phyloP scores from a whole-genome alignment of 805 yeast genomes.

The Yarrowia divulgata region DNA sequence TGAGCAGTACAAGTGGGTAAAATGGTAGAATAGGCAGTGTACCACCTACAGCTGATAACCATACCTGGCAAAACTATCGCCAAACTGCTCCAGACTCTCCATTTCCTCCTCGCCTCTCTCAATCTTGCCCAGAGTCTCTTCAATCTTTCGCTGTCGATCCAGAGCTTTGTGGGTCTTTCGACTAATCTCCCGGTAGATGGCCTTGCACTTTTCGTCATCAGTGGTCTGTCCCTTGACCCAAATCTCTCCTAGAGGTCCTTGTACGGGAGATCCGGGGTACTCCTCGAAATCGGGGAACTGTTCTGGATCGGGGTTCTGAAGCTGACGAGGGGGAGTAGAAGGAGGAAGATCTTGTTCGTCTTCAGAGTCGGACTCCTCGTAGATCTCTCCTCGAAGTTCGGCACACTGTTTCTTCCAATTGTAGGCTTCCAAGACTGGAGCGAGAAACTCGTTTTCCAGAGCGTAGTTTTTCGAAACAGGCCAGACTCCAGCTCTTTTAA shows the following conservation, averaged over 20 bases:
- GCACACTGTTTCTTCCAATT: background rate
- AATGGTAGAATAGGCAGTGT: too few species aligned
- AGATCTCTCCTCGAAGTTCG: too few species aligned
- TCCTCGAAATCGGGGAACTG: background rate
- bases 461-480: background rate
- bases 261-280: background rate
- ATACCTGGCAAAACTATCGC: background rate
- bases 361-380: background rate
- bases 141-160: background rate
- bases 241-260: background rate
- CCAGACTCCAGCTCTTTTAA: background rate
- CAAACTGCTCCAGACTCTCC: background rate
- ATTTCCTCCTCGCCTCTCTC: background rate
- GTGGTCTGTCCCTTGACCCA: slow-evolving; percentile 1
- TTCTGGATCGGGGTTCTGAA: background rate
- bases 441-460: background rate
- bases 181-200: background rate
- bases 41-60: background rate
- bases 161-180: background rate
- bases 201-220: background rate
- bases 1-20: too few species aligned
- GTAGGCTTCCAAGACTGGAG: background rate
- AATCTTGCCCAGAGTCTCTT: background rate
- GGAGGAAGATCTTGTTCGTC: background rate
- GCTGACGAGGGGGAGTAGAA: background rate